Base-by-base conservation (phyloP, 768 basidiomycete genomes). In the Mrakia gelida region DNA sequence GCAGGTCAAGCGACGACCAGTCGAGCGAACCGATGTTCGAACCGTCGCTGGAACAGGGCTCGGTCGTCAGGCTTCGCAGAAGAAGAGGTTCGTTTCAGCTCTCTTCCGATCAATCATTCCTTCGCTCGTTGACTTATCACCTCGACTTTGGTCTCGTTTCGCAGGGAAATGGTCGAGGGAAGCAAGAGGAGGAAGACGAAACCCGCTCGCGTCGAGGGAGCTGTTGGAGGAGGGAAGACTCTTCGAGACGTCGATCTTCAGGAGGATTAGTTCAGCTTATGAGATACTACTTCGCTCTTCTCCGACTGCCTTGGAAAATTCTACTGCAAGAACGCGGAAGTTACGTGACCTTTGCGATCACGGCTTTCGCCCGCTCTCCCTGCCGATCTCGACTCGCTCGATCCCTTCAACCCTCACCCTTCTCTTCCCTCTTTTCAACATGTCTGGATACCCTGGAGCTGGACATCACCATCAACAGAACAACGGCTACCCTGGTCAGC, bases 131-230 rank as follows among this genome's bases (percentile, higher is more conserved):
- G 26, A 18, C 72, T 71, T 59, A 18, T 76, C 30, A 41, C 41
- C 11, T 43, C 41, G 34, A n/a, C 79, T 76, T 59, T 32, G 56
- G 52, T 73, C n/a, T 59, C 32, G 56, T 45, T 73, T 34, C 45
- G 23, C 59, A 92, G 92, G 85, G 92, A 92, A 34, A 93, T 93
- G 91, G 88, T 92, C 75, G 86, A 88, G 68, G 91, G 88, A 16
- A 92, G 91, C 54, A 92, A 92, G 84, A 86, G 91, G 68, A 87
- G 91, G 79, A 89, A 88, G 84, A 86, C 82, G 63, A 88, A 87
- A 77, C 81, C 78, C 59, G 81, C 81, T 72, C 32, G 59, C 26
- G 76, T 59, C 13, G 68, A 38, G 38, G 52, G 34, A 61, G 54
- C 28, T 4, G 76, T n/a, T 23, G 71, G 59, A 10, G 63, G 32